Conservation (phyloP, 2,329 filamentous ascomycete genomes). For the Aspergillus carbonarius region DNA sequence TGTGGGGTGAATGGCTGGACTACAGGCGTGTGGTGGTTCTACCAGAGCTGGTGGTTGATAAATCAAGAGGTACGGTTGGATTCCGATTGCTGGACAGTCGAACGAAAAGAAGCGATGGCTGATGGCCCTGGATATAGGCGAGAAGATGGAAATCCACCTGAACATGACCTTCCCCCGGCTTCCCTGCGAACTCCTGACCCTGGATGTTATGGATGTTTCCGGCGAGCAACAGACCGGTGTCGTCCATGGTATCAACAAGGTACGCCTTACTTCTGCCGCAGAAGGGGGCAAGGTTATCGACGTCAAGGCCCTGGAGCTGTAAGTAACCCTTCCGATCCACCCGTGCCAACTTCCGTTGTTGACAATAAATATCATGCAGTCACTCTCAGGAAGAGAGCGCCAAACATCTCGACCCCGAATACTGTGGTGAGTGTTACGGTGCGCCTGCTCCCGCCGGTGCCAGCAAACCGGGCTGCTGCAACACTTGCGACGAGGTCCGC, state of each 20-base stretch:
- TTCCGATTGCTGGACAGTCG: background rate
- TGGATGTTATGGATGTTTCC: constrained; percentile 99
- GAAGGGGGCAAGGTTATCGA: constrained; percentile 79
- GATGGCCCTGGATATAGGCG: constrained; percentile 55
- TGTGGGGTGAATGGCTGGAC: constrained; percentile 94
- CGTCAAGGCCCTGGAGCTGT: constrained; percentile 66
- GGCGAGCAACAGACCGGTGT: constrained; percentile 95
- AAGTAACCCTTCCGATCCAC: constrained; percentile 35
- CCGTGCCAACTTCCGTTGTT: background rate
- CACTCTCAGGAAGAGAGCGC: constrained; percentile 68
- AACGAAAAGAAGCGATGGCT: constrained; percentile 8
- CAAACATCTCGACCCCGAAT: constrained; percentile 79
- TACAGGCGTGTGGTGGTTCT: constrained; percentile 83
- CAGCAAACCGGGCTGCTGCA: constrained; percentile 85
- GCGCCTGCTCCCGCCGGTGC: constrained; percentile 74
- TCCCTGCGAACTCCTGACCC: constrained; percentile 90
- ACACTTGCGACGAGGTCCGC: constrained; percentile 93
- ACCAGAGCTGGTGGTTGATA: constrained; percentile 93
- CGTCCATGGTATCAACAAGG: constrained; percentile 87
- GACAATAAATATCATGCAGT: constrained; percentile 39
- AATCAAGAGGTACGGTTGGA: constrained; percentile 71
- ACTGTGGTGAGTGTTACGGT: constrained; percentile 93
- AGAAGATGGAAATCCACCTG: constrained; percentile 98
- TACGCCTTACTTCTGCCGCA: constrained; percentile 69
- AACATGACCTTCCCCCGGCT: constrained; percentile 94